These are phyloP conservation scores for Podospora didyma DNA, from an alignment of 495 filamentous ascomycete genomes.

Conservation along the genomic window DNA sequence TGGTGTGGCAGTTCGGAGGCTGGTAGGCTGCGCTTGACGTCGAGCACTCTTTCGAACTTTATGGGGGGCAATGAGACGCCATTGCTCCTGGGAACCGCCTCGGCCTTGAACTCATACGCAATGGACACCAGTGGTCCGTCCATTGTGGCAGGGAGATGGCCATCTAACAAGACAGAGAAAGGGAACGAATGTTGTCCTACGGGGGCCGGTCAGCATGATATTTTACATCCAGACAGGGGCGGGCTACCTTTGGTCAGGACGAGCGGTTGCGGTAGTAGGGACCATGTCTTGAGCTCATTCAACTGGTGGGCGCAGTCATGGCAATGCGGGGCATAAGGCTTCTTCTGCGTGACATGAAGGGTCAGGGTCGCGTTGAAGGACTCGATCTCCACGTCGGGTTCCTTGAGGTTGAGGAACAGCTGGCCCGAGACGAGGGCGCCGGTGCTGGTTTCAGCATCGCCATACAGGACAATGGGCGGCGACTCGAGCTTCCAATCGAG, in stretches of 20 bases:
- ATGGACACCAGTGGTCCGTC: slow-evolving; percentile 67
- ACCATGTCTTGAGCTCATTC: slow-evolving; percentile 74
- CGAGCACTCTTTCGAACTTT: slow-evolving; percentile 58
- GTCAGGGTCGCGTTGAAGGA: slow-evolving; percentile 65
- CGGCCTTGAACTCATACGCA: slow-evolving; percentile 74
- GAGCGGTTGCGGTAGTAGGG: slow-evolving; percentile 65
- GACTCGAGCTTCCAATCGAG: slow-evolving; percentile 82
- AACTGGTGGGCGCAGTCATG: slow-evolving; percentile 63
- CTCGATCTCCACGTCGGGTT: slow-evolving; percentile 61
- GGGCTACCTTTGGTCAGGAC: slow-evolving; percentile 54
- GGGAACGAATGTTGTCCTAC: slow-evolving; percentile 70
- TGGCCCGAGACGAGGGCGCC: slow-evolving; percentile 88
- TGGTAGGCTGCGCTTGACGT: slow-evolving; percentile 69
- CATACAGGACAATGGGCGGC: slow-evolving; percentile 82
- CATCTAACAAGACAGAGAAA: slow-evolving; percentile 86
- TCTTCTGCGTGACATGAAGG: slow-evolving; percentile 65
- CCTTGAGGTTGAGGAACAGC: slow-evolving; percentile 65
- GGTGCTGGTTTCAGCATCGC: slow-evolving; percentile 65
- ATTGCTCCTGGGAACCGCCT: slow-evolving; percentile 57
- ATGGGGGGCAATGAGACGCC: slow-evolving; percentile 37
- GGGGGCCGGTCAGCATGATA: background rate
- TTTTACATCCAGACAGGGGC: background rate
- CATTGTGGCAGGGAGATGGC: slow-evolving; percentile 78
- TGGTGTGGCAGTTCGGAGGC: slow-evolving; percentile 59
- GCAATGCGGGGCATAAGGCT: slow-evolving; percentile 75